Evolutionary conservation across 2,329 filamentous ascomycete species (phyloP).

Genomic region (Epichloe hybrida): DNA sequence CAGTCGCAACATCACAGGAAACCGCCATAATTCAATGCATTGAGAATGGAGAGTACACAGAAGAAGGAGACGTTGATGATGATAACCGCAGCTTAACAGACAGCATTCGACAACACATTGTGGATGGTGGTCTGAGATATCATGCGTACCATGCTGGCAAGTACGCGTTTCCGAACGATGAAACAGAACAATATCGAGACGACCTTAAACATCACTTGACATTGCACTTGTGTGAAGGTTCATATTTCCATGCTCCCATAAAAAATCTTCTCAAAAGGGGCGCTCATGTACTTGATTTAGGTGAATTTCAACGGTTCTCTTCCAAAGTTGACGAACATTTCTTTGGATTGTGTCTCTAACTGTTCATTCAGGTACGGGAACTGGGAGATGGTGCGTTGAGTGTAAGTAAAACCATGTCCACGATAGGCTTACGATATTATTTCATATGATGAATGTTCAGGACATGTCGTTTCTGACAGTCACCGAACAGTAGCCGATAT

Average conservation of each 20-base stretch:
- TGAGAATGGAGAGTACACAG: conserved; percentile 18
- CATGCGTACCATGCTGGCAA: conserved; percentile 28
- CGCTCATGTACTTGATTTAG: conserved; percentile 33
- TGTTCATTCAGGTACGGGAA: conserved; percentile 29
- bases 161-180: conserved; percentile 31
- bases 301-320: conserved; percentile 13
- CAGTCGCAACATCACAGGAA: conserved; percentile 18
- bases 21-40: conserved; percentile 18
- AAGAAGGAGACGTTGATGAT: conserved; percentile 12
- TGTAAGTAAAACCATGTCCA: conserved; percentile 21
- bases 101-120: conserved; percentile 29
- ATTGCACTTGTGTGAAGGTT: conserved; percentile 24
- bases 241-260: conserved; percentile 31
- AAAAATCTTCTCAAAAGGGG: conserved; percentile 23
- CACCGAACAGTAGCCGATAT: conserved; percentile 29
- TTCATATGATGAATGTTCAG: neutral
- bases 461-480: neutral
- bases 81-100: conserved; percentile 28
- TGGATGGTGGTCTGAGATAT: conserved; percentile 27
- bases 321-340: neutral
- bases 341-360: neutral
- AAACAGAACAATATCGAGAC: conserved; percentile 28
- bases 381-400: conserved; percentile 37
- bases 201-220: conserved; percentile 28
- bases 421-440: neutral